Evolutionary conservation across 768 basidiomycete genomes (phyloP), one percentile per base, ranked within the genome.

Genomic region (Lentinula boryana): DNA sequence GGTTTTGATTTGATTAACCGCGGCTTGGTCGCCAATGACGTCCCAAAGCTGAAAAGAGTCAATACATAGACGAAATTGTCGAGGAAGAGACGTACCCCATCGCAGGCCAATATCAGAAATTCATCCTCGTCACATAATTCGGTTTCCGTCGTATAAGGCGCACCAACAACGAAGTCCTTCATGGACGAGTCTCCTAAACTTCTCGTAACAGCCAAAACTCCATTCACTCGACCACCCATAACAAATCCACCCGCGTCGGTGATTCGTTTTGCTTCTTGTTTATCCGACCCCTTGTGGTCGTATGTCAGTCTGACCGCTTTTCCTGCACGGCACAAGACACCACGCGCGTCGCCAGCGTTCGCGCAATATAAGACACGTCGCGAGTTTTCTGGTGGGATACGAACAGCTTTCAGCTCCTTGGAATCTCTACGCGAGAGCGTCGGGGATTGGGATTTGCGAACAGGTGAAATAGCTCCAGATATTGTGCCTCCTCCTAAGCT

Each of bases 101-200:
- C 97, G 70, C 97, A 99, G 21, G 97, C 97, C 62, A 99, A 81
- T 61, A 99, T 91, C 65, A 98, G 71, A 72, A 96, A 93, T 71
- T 98, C 96, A 70, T 98, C 97, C 5, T 92, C 88, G 7, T 91
- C 86, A 58, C 88, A 89, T 44, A 99, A 75, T 66, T 89, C 85
- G 12, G 96, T 98, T 73, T 98, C 95, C n/a, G 97, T 98, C 18
- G 97, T 99, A 74, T 96, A 99, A 5, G 97, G 97, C 32, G 92
- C 84, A 1, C 97, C 97, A 52, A 98, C 97, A 10, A 99, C 97
- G 71, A 95, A 99, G 68, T 99, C 97, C 75, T 99, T 99, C 97
- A 99, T 98, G 6, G 93, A 91, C 1, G 94, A 91, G 69, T 99
- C 97, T 36, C 97, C 97, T 60, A 99, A 77, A 68, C 94, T 94